These are phyloP conservation scores for Fusarium lyarnte DNA, from an alignment of 2,329 filamentous ascomycete species.

Conservation along the genomic window DNA sequence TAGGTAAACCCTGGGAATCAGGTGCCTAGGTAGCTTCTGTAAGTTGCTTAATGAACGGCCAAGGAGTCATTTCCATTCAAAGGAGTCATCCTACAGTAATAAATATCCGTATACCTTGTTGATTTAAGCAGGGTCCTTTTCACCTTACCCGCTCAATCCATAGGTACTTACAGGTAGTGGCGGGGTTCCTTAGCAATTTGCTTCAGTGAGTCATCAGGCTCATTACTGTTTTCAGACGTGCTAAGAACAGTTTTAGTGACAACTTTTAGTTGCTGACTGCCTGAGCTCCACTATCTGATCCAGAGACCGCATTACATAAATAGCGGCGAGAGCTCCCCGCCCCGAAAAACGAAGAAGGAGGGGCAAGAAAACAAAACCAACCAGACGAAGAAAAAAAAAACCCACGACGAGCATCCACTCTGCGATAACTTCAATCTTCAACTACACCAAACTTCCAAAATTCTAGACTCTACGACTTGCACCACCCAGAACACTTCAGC, in stretches of 20 bases:
- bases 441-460: slow-evolving; percentile 13
- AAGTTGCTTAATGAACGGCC: background rate
- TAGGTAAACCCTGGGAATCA: background rate
- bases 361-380: background rate
- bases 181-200: background rate
- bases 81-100: slow-evolving; percentile 6
- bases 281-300: slow-evolving; percentile 7
- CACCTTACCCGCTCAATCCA: background rate
- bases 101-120: background rate
- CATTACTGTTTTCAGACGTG: slow-evolving; percentile 7
- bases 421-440: slow-evolving; percentile 23
- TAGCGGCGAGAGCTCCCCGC: slow-evolving; percentile 30
- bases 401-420: slow-evolving; percentile 28
- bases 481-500: slow-evolving; percentile 29
- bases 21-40: background rate
- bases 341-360: background rate
- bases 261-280: background rate
- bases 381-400: slow-evolving; percentile 27
- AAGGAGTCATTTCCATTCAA: slow-evolving; percentile 11
- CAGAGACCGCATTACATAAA: slow-evolving; percentile 37
- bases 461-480: slow-evolving; percentile 28
- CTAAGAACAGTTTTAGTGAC: background rate
- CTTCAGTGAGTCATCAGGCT: slow-evolving; percentile 18
- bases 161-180: background rate
- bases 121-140: background rate